These are phyloP conservation scores for Capsicum rhomboideum DNA, from an alignment of 257 asterid genomes.

Conservation along the genomic window DNA sequence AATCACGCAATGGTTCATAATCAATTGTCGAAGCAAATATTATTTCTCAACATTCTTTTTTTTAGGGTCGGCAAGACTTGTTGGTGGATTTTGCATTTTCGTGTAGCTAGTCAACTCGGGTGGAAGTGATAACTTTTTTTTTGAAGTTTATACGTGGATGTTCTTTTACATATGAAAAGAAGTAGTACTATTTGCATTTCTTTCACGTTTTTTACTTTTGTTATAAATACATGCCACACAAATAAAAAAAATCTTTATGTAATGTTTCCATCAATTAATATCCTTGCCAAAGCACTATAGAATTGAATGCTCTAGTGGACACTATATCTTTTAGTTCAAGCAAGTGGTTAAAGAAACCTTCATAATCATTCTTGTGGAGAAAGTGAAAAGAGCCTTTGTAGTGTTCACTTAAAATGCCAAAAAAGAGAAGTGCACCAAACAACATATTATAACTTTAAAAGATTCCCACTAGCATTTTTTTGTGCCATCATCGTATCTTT, in stretches of 20 bases:
- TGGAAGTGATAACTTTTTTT: not conserved
- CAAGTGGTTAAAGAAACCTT: not conserved
- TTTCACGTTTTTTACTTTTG: not conserved
- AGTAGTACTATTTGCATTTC: not conserved
- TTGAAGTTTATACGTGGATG: not conserved
- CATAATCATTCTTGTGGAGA: conserved; percentile 1
- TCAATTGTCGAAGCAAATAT: too few species aligned
- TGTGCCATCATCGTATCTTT: not conserved
- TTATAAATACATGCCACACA: not conserved
- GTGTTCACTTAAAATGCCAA: not conserved
- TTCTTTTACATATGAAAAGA: not conserved
- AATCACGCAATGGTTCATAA: too few species aligned
- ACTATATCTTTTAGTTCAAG: not conserved
- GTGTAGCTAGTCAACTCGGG: not conserved
- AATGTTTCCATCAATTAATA: not conserved
- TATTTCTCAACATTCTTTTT: not conserved
- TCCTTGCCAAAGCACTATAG: not conserved
- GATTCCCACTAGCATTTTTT: not conserved
- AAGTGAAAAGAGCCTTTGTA: not conserved
- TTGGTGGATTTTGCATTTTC: not conserved
- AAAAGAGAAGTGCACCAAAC: not conserved
- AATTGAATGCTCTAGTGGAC: not conserved
- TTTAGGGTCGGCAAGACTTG: not conserved
- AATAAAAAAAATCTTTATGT: not conserved
- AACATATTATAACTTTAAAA: not conserved